phyloP scores from a whole-genome alignment of 1,139 yeast genomes.

The Geotrichum fermentans region DNA sequence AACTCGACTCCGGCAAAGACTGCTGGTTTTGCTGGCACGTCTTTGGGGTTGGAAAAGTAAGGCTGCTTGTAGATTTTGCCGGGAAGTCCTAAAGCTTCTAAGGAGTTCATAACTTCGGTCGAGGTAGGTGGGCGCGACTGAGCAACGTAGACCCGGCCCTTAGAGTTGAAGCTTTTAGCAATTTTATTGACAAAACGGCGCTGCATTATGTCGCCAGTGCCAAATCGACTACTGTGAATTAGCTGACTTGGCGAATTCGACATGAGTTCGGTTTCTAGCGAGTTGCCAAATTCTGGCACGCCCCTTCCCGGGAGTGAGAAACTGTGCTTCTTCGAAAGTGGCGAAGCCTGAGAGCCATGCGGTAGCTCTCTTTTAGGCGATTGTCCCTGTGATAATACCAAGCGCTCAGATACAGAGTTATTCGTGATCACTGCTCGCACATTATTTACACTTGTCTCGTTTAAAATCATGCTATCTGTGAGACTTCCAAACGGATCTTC shows the following conservation, averaged over 20 bases:
- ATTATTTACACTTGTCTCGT: conserved; percentile 6
- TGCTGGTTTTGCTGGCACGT: conserved; percentile 53
- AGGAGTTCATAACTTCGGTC: conserved; percentile 35
- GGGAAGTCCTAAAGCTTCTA: conserved; percentile 47
- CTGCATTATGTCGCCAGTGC: not conserved
- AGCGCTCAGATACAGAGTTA: no score
- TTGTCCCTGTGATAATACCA: not conserved
- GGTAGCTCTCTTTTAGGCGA: not conserved
- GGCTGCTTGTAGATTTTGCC: conserved; percentile 59
- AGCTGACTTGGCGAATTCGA: no score
- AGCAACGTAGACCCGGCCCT: not conserved
- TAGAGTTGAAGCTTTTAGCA: not conserved
- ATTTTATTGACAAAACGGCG: not conserved
- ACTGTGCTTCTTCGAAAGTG: not conserved
- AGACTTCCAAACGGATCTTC: conserved; percentile 6
- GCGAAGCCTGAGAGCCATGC: not conserved
- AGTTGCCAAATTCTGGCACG: no score
- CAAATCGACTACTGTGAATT: not conserved
- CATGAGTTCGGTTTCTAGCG: no score
- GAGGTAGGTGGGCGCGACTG: conserved; percentile 27
- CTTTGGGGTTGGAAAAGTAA: conserved; percentile 49
- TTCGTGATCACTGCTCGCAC: no score
- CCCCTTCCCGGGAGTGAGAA: no score
- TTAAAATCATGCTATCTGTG: conserved; percentile 7
- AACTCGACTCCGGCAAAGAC: conserved; percentile 65